Evolutionary conservation across 2,329 filamentous ascomycete genomes (phyloP), one percentile per base, ranked within the genome.

Genomic region (Penicillium crustosum): DNA sequence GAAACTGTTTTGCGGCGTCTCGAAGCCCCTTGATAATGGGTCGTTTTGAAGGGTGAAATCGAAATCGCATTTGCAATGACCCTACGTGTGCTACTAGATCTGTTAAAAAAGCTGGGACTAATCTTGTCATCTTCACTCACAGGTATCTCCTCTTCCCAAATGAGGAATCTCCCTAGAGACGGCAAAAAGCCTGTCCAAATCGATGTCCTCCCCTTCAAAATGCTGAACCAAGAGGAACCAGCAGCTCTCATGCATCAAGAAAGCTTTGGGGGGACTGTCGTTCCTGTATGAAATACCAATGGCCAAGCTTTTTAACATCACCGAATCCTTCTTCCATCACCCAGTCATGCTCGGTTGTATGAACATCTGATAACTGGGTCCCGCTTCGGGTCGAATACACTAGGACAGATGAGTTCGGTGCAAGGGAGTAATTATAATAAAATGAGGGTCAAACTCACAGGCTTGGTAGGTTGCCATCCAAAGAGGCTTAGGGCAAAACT

Each of bases 121-220:
- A 48, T 35, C 23, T 48, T 15, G 2, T 9, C 6, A 48, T 21
- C 12, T 4, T 7, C 45, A 17, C 27, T 48, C 15, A 35, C 48
- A n/a, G 6, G 7, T 27, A 4, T 25, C 21, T 2, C 6, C 7
- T 52, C 36, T 43, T 49, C 31, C 48, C 23, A 17, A 48, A 42
- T 10, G 19, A 42, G 52, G 35, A 31, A 42, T 47, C 1, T 52
- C 35, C 29, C 27, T 55, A 25, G 43, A 59, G 42, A 59, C 43
- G 38, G 53, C 52, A 27, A 59, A 56, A 44, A 56, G 48, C 17
- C 42, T 51, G 45, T 53, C 49, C 6, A 59, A 36, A 44, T 59
- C 44, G 6, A 56, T 17, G 6, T 59, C 48, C 4, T 44, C 36
- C 15, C 49, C 31, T 52, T 39, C 42, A 17, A 59, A 59, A 13